Evolutionary conservation across 495 filamentous ascomycete genomes (phyloP), one percentile per base, ranked within the genome.

Genomic region (Endocarpon pusillum): DNA sequence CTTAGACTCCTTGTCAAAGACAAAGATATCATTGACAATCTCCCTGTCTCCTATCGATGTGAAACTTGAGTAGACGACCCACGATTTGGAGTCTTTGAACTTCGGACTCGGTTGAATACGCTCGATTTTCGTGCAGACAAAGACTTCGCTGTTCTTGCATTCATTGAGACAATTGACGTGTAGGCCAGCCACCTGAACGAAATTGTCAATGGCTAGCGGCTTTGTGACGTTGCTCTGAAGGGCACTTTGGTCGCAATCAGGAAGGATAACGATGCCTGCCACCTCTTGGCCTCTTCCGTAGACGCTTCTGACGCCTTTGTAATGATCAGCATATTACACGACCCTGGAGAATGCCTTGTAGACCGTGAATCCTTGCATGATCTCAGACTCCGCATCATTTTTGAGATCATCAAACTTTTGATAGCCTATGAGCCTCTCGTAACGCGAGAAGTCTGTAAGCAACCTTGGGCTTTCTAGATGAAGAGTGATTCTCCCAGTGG

Each of bases 1-100:
- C 3, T 41, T 37, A 0, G 36, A 38, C 0, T 20, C 17, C 1
- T 34, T 17, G 21, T 59, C 49, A 19, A 45, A 44, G 3, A 57
- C 51, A 20, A 55, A 60, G 7, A 59, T 45, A 32, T 61, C 57
- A 33, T 54, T 57, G 3, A 38, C 26, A 23, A 47, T 37, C 42
- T 39, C 49, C 28, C 35, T 50, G 22, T 31, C 28, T 31, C n/a
- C n/a, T n/a, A n/a, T n/a, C n/a, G n/a, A n/a, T n/a, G n/a, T n/a
- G n/a, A 23, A 45, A n/a, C 41, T 45, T 6, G 45, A 50, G 24
- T 46, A 49, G 9, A 49, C 34, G 8, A 19, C 37, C 46, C 46
- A 49, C 5, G 45, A 20, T 26, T 38, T 34, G 3, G 16, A 19
- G 21, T 21, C 3, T 12, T 24, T 25, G 32, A 40, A 40, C 9